phyloP scores from a whole-genome alignment of 2,329 filamentous ascomycete genomes.

The Aspergillus candidus region DNA sequence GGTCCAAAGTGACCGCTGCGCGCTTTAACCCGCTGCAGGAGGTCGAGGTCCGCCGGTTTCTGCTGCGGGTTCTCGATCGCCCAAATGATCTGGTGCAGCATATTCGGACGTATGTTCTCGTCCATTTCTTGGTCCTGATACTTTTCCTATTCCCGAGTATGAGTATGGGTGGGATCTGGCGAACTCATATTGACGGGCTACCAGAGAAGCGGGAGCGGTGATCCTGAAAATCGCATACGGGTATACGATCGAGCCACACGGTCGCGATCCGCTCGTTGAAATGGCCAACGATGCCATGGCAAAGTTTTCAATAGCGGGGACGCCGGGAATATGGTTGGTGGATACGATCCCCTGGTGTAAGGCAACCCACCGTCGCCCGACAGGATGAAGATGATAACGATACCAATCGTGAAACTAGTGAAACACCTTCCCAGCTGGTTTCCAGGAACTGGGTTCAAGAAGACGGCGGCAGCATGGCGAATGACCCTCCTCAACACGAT shows the following conservation, averaged over 20 bases:
- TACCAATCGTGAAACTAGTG: constrained; percentile 9
- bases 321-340: constrained; percentile 42
- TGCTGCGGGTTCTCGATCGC: constrained; percentile 38
- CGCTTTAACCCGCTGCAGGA: constrained; percentile 40
- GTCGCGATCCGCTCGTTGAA: constrained; percentile 32
- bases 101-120: constrained; percentile 25
- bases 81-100: constrained; percentile 38
- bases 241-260: constrained; percentile 21
- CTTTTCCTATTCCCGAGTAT: too few species aligned
- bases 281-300: constrained; percentile 37
- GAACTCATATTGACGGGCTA: neutral
- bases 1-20: constrained; percentile 35
- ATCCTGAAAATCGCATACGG: constrained; percentile 39
- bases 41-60: constrained; percentile 38
- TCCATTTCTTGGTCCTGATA: neutral
- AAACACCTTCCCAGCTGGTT: constrained; percentile 39
- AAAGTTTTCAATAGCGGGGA: constrained; percentile 36
- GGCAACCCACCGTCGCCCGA: neutral
- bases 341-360: constrained; percentile 37
- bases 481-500: constrained; percentile 24
- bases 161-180: neutral
- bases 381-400: too few species aligned
- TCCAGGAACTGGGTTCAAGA: constrained; percentile 43
- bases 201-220: constrained; percentile 32
- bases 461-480: constrained; percentile 32